A percentile compares a stretch with the other conserved stretches of the same genome.
Evolutionary conservation across 805 yeast genomes (phyloP).

Genomic region (Pichia ethanolica): DNA sequence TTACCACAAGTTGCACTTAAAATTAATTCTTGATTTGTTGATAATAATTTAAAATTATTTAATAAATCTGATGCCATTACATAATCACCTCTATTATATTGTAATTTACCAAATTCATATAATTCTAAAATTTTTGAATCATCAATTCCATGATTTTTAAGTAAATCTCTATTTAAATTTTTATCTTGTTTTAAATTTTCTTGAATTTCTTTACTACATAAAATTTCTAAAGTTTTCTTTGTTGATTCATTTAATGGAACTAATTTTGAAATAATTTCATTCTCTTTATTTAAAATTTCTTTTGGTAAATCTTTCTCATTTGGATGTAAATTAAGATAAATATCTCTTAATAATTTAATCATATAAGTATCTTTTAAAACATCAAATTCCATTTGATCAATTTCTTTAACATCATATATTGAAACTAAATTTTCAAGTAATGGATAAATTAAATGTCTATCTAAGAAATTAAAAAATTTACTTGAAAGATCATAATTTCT

Average conservation of each 20-base stretch:
- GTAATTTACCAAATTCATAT: slow-evolving; percentile 54
- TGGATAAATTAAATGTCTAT: slow-evolving; percentile 50
- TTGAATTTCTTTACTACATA: slow-evolving; percentile 44
- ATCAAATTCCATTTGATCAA: slow-evolving; percentile 43
- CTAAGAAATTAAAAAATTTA: slow-evolving; percentile 50
- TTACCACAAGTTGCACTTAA: slow-evolving; percentile 62
- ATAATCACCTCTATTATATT: slow-evolving; percentile 58
- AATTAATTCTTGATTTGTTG: slow-evolving; percentile 42
- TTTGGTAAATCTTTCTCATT: slow-evolving; percentile 30
- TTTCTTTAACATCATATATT: slow-evolving; percentile 30
- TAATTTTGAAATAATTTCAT: slow-evolving; percentile 32
- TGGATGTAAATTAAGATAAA: slow-evolving; percentile 36
- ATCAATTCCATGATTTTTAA: slow-evolving; percentile 37
- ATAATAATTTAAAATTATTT: slow-evolving; percentile 48
- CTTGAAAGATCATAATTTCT: slow-evolving; percentile 47
- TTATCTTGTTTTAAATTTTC: slow-evolving; percentile 48
- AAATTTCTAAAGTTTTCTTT: slow-evolving; percentile 36
- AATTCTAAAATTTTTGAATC: slow-evolving; percentile 43
- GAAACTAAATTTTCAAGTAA: slow-evolving; percentile 16
- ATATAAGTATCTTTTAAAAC: slow-evolving; percentile 51
- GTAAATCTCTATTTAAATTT: slow-evolving; percentile 41
- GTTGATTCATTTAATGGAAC: slow-evolving; percentile 35
- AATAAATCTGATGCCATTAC: slow-evolving; percentile 51
- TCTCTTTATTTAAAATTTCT: slow-evolving; percentile 35
- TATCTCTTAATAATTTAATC: slow-evolving; percentile 42